Conservation (phyloP, 139 green algal species). For the Tetradesmus lagerheimii region DNA sequence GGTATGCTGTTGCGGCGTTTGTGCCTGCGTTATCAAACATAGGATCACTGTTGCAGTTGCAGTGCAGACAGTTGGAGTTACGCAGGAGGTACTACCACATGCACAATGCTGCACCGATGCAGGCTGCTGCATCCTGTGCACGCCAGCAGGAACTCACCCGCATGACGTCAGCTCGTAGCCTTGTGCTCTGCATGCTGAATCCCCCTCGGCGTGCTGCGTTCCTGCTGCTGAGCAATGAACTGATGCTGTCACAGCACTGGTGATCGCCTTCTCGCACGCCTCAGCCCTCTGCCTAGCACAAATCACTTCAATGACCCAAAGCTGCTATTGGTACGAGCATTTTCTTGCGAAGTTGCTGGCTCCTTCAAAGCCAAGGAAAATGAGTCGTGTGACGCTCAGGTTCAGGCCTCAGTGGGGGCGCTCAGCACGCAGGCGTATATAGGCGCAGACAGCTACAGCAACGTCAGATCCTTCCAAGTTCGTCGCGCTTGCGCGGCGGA, state of each 20-base stretch:
- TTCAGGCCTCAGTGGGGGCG: neutral
- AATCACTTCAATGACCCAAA: no score
- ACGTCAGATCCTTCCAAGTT: slow-evolving; percentile 12
- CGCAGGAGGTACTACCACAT: neutral
- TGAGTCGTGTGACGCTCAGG: neutral
- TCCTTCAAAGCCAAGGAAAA: no score
- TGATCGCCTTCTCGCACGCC: no score
- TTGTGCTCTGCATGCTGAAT: neutral
- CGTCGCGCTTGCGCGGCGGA: neutral
- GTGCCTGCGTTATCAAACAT: neutral
- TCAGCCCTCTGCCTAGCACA: no score
- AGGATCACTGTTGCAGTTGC: neutral
- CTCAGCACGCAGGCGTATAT: no score
- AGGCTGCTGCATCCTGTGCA: neutral
- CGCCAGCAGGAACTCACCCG: neutral
- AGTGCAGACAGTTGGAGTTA: neutral
- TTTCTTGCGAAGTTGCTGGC: no score
- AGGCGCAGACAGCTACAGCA: neutral
- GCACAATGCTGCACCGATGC: no score
- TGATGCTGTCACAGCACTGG: no score
- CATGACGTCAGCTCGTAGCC: neutral
- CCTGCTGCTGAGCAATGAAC: no score
- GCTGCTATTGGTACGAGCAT: no score
- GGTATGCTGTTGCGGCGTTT: neutral
- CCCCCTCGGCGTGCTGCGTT: neutral